These are phyloP conservation scores for Musa schizocarpa DNA, from an alignment of 176 grass and related monocot species.

Conservation along the genomic window DNA sequence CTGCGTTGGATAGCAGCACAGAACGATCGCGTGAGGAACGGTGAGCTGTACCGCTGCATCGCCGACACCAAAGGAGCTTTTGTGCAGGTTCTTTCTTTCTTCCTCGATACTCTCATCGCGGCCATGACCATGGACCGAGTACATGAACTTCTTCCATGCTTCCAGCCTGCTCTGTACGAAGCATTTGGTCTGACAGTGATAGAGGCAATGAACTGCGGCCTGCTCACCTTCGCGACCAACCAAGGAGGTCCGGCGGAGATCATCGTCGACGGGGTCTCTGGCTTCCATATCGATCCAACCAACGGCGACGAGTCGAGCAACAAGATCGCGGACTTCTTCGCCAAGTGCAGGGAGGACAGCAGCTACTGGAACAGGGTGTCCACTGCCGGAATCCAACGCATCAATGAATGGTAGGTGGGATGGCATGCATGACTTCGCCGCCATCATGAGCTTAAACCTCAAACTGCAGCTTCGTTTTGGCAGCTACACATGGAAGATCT, in stretches of 20 bases:
- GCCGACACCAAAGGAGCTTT: slow-evolving; percentile 88
- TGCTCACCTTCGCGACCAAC: slow-evolving; percentile 10
- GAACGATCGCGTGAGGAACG: slow-evolving; percentile 71
- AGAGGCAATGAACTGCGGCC: slow-evolving; percentile 10
- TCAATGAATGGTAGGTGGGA: background rate
- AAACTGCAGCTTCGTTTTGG: background rate
- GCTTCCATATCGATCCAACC: slow-evolving; percentile 8
- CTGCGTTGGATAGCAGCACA: slow-evolving; percentile 85
- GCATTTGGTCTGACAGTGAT: slow-evolving; percentile 11
- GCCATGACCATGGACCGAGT: no score
- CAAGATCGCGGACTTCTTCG: slow-evolving; percentile 13
- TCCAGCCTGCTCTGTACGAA: slow-evolving; percentile 8
- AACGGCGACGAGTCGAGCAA: slow-evolving; percentile 6
- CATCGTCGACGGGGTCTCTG: slow-evolving; percentile 9
- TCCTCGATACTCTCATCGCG: background rate
- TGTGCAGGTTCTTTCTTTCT: slow-evolving; percentile 48
- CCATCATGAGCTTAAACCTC: background rate
- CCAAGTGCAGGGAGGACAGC: background rate
- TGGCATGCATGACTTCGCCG: background rate
- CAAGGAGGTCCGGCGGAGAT: slow-evolving; percentile 9
- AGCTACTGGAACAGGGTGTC: slow-evolving; percentile 8
- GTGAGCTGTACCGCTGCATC: slow-evolving; percentile 86
- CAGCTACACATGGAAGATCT: slow-evolving; percentile 13
- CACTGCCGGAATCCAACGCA: background rate
- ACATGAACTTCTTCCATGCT: background rate